Evolutionary conservation across 1,139 yeast genomes (phyloP), one percentile per base, ranked within the genome.

Genomic region (Blastobotrys petasosporus): DNA sequence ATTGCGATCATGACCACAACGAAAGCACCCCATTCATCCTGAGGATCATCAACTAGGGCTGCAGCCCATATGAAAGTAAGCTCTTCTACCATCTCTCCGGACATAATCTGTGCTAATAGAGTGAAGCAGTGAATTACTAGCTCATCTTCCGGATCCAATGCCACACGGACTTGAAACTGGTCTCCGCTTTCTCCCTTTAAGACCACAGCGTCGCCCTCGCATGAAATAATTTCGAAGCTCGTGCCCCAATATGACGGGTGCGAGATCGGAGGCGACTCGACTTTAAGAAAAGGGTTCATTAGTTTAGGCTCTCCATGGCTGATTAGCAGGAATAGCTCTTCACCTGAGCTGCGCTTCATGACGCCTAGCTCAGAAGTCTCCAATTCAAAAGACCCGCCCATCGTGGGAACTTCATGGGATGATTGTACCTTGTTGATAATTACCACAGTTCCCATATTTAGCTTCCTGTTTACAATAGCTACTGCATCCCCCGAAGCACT

Each of bases 11-110:
- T 54, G 0, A 84, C 73, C 1, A 75, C 67, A 0, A 75, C 69
- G 54, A 80, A 78, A 0, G 85, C 79, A 9, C 71, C 71, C 90
- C 92, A 83, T 41, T 84, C 86, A 52, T 73, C 69, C 17, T 62
- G 69, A 13, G 61, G 51, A 2, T 66, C 68, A 33, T 69, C 70
- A 30, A 32, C 17, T 23, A 34, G n/a, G 2, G 85, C 78, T 0
- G 82, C 64, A 33, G 84, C 68, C 92, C 94, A 85, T 4, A 76
- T 64, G 50, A 80, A 67, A 77, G 81, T 73, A 30, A 84, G 66
- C 15, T 74, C 71, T 54, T 79, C 82, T 55, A 73, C 75, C 3
- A 78, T 71, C 45, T 73, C 73, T 1, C 82, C 70, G 6, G 84
- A 85, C 3, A 84, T 73, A 17, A 83, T 61, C 51, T 75, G 73